Percentiles rank a stretch among this genome's conserved stretches.
Conservation (phyloP, 345 rosid genomes). For the Eutrema yunnanense region DNA sequence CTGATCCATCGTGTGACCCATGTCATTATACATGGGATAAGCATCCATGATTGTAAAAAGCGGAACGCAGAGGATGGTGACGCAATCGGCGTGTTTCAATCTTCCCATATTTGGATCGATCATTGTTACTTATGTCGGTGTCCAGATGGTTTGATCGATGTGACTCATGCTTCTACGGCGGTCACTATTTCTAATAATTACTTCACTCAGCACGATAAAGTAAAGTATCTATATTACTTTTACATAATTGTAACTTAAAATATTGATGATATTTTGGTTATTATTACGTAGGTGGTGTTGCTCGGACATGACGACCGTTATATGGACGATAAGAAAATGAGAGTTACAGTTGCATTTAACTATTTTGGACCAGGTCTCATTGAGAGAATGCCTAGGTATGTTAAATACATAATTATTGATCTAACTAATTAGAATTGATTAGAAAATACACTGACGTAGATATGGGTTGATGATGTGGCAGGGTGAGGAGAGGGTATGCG, state of each 20-base stretch:
- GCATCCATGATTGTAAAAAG: slow-evolving; percentile 54
- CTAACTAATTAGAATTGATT: neutral
- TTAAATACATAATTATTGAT: neutral
- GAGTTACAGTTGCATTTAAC: slow-evolving; percentile 68
- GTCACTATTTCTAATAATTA: slow-evolving; percentile 72
- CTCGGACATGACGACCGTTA: slow-evolving; percentile 53
- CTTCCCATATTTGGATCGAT: slow-evolving; percentile 75
- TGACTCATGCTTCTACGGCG: slow-evolving; percentile 56
- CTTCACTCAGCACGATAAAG: slow-evolving; percentile 61
- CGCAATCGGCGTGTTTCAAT: slow-evolving; percentile 47
- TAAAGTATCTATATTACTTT: slow-evolving; percentile 4
- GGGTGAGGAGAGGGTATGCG: slow-evolving; percentile 65
- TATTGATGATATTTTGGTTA: neutral
- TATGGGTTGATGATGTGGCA: slow-evolving; percentile 6
- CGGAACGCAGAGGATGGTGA: slow-evolving; percentile 53
- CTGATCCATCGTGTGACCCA: slow-evolving; percentile 46
- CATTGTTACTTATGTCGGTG: slow-evolving; percentile 57
- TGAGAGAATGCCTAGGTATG: slow-evolving; percentile 83
- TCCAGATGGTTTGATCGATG: slow-evolving; percentile 72
- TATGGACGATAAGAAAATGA: slow-evolving; percentile 59
- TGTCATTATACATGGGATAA: slow-evolving; percentile 74
- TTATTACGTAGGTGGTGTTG: slow-evolving; percentile 44
- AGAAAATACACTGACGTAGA: neutral
- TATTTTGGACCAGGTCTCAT: slow-evolving; percentile 56
- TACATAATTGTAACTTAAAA: neutral